Conservation (phyloP, 768 basidiomycete species). For the Boletus vermiculosoides region DNA sequence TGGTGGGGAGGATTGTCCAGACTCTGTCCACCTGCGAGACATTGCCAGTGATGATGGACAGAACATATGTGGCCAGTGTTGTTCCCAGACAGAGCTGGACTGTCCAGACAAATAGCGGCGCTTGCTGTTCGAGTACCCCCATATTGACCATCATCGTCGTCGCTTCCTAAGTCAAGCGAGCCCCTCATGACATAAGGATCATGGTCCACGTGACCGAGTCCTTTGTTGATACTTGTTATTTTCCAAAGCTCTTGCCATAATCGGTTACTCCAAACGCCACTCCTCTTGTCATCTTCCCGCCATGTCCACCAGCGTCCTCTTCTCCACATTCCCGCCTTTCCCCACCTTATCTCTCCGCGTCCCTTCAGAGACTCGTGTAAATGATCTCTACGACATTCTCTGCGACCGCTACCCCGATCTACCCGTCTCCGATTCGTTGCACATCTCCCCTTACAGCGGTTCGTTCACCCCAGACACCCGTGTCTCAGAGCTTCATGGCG, state of each 20-base stretch:
- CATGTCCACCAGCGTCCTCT: conserved; percentile 53
- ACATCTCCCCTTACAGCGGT: conserved; percentile 42
- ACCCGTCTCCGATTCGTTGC: conserved; percentile 41
- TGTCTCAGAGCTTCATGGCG: conserved; percentile 37
- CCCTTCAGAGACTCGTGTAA: conserved; percentile 40
- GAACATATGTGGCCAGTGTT: conserved; percentile 50
- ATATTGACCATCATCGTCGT: background rate
- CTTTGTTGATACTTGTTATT: conserved; percentile 19
- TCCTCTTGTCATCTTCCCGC: conserved; percentile 7
- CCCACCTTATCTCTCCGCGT: conserved; percentile 51
- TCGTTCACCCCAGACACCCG: conserved; percentile 28
- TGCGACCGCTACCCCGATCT: conserved; percentile 47
- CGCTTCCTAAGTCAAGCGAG: background rate
- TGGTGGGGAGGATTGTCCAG: conserved; percentile 75
- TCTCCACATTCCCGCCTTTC: conserved; percentile 63
- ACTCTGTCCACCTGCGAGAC: conserved; percentile 87
- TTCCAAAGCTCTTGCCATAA: conserved; percentile 17
- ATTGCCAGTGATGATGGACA: conserved; percentile 70
- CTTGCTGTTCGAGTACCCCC: conserved; percentile 17
- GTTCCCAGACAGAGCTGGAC: conserved; percentile 54
- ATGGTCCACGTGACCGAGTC: background rate
- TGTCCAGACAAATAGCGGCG: conserved; percentile 56
- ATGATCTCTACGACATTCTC: conserved; percentile 44
- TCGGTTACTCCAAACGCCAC: background rate
- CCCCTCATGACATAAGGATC: background rate